phyloP scores from a whole-genome alignment of 768 basidiomycete species.

The Lyophyllum atratum region DNA sequence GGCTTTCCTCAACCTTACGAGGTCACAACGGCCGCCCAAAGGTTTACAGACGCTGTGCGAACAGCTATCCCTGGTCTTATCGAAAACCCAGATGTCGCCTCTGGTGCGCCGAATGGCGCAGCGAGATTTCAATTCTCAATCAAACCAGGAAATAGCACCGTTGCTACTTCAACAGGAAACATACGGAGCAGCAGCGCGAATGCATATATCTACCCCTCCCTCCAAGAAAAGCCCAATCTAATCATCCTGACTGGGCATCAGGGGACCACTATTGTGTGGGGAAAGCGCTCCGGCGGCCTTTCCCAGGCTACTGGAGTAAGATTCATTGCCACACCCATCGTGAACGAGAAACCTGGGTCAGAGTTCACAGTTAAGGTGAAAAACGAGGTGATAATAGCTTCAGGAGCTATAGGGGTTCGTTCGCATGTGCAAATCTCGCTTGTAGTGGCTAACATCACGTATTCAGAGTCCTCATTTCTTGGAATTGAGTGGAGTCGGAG shows the following conservation, averaged over 20 bases:
- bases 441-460: not conserved
- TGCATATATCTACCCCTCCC: slow-evolving; percentile 15
- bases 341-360: not conserved
- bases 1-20: slow-evolving; percentile 20
- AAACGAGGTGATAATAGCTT: slow-evolving; percentile 9
- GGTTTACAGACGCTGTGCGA: not conserved
- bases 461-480: slow-evolving; percentile 16
- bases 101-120: slow-evolving; percentile 14
- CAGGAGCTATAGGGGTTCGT: slow-evolving; percentile 14
- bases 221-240: slow-evolving; percentile 9
- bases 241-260: slow-evolving; percentile 13
- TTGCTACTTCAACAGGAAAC: slow-evolving; percentile 8
- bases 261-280: slow-evolving; percentile 13
- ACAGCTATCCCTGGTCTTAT: slow-evolving; percentile 8
- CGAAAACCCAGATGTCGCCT: slow-evolving; percentile 12
- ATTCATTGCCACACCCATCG: slow-evolving; percentile 5
- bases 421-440: not conserved
- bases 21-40: not conserved
- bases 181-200: slow-evolving; percentile 15
- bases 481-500: slow-evolving; percentile 15
- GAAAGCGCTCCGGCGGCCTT: not conserved
- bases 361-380: not conserved
- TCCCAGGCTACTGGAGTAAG: slow-evolving; percentile 11
- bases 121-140: slow-evolving; percentile 18
- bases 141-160: slow-evolving; percentile 14